Evolutionary conservation across 495 filamentous ascomycete genomes (phyloP).

Genomic region (Penicillium bovifimosum): DNA sequence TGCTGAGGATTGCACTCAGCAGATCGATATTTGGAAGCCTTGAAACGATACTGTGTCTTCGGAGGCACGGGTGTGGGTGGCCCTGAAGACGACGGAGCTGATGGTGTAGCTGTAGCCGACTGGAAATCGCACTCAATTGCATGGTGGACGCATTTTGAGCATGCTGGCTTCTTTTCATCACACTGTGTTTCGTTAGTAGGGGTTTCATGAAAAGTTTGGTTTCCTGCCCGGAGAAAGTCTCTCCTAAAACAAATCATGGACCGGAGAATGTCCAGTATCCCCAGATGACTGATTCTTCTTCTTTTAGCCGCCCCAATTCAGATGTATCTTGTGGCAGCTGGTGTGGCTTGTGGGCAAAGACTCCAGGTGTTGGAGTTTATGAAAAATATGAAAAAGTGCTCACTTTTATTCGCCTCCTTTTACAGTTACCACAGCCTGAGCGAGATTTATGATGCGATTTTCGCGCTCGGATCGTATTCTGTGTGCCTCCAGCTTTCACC

Average conservation of each 20-base stretch:
- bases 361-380: not conserved
- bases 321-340: not conserved
- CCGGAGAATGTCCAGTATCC: slow-evolving; percentile 1
- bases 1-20: not conserved
- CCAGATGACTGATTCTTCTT: not conserved
- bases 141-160: slow-evolving; percentile 27
- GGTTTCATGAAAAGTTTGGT: not conserved
- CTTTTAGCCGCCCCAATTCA: not conserved
- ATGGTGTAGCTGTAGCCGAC: not conserved
- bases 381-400: not conserved
- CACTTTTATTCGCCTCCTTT: slow-evolving; percentile 35
- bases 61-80: not conserved
- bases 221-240: not conserved
- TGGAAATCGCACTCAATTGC: slow-evolving; percentile 25
- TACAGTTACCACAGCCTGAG: slow-evolving; percentile 30
- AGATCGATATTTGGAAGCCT: slow-evolving; percentile 19
- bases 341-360: not conserved
- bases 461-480: slow-evolving; percentile 10
- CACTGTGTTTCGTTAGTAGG: slow-evolving; percentile 23
- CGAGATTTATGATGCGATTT: slow-evolving; percentile 33
- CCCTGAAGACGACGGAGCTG: slow-evolving; percentile 4
- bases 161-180: slow-evolving; percentile 32
- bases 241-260: not conserved
- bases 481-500: not conserved
- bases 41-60: not conserved